Percentiles rank a stretch among this genome's conserved stretches.
These are phyloP conservation scores for Colletotrichum sp. DNA, from an alignment of 2,329 filamentous ascomycete species.

Conservation along the genomic window DNA sequence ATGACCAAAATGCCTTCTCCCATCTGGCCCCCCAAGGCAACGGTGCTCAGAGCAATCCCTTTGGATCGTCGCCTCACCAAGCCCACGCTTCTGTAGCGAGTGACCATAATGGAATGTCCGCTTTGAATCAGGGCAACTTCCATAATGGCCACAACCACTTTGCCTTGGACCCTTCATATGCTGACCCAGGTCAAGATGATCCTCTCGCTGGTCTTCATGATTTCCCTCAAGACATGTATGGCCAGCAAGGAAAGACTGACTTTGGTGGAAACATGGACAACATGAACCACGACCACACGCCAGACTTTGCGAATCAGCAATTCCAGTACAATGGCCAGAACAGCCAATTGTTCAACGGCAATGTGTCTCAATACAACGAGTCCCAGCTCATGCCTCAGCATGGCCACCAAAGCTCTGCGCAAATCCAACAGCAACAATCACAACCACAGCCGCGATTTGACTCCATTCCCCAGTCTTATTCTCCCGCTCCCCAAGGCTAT, in stretches of 20 bases:
- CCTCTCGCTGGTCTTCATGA: conserved; percentile 41
- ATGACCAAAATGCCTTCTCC: conserved; percentile 35
- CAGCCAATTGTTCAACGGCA: conserved; percentile 35
- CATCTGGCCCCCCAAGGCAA: conserved; percentile 40
- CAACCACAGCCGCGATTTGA: conserved; percentile 30
- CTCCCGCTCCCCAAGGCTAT: conserved; percentile 28
- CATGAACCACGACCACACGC: conserved; percentile 34
- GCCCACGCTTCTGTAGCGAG: conserved; percentile 11
- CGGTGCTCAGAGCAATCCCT: conserved; percentile 27
- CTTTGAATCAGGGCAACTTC: conserved; percentile 13
- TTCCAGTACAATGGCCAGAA: conserved; percentile 38
- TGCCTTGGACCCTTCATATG: conserved; percentile 26
- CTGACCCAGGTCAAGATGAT: conserved; percentile 37
- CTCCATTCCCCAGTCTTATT: conserved; percentile 9
- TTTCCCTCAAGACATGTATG: conserved; percentile 42
- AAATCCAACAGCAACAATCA: conserved; percentile 33
- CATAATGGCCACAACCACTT: conserved; percentile 17
- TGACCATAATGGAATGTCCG: neutral
- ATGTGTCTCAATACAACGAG: conserved; percentile 36
- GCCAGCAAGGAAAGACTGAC: conserved; percentile 37
- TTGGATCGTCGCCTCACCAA: conserved; percentile 18
- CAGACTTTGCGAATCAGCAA: conserved; percentile 35
- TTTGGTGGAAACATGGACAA: conserved; percentile 31
- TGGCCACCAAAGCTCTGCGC: conserved; percentile 37
- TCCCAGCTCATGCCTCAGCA: conserved; percentile 38